A percentile compares a stretch with the other conserved stretches of the same genome.
Conservation (phyloP, 73 alveolate species). For the Effrenium voratum region DNA sequence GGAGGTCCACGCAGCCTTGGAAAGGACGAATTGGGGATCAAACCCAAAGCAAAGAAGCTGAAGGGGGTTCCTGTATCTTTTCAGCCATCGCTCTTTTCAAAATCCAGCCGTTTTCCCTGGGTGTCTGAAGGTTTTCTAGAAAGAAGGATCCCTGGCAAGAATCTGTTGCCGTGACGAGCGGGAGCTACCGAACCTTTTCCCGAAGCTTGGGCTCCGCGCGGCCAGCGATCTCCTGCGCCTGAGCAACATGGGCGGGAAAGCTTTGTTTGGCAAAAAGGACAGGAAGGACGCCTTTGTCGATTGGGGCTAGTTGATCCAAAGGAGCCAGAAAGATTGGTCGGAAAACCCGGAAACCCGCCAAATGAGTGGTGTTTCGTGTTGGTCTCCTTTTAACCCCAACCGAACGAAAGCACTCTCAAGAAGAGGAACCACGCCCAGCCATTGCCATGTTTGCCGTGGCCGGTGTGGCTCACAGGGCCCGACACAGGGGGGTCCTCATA, state of each 20-base stretch:
- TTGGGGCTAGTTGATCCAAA: too few relatives aligned
- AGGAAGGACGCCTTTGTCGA: too few relatives aligned
- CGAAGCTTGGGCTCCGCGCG: background rate
- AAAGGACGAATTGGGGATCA: background rate
- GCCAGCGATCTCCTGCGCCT: background rate
- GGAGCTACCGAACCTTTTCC: background rate
- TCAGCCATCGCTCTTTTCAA: background rate
- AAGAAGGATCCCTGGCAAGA: background rate
- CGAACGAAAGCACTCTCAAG: too few relatives aligned
- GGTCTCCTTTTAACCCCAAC: too few relatives aligned
- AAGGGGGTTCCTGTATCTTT: background rate
- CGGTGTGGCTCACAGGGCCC: too few relatives aligned
- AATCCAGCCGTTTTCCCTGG: background rate
- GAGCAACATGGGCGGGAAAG: background rate
- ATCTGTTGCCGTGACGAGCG: background rate
- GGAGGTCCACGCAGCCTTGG: slow-evolving; percentile 29
- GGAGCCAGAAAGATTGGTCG: too few relatives aligned
- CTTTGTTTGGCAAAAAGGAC: too few relatives aligned
- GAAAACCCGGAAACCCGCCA: too few relatives aligned
- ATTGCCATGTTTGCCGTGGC: too few relatives aligned
- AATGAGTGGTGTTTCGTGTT: too few relatives aligned
- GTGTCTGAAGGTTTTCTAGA: background rate
- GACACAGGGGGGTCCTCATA: too few relatives aligned
- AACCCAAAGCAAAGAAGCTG: background rate
- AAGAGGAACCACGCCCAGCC: too few relatives aligned